These are phyloP conservation scores for Agarophyton chilense DNA, from an alignment of 23 red algal genomes.

Conservation along the genomic window DNA sequence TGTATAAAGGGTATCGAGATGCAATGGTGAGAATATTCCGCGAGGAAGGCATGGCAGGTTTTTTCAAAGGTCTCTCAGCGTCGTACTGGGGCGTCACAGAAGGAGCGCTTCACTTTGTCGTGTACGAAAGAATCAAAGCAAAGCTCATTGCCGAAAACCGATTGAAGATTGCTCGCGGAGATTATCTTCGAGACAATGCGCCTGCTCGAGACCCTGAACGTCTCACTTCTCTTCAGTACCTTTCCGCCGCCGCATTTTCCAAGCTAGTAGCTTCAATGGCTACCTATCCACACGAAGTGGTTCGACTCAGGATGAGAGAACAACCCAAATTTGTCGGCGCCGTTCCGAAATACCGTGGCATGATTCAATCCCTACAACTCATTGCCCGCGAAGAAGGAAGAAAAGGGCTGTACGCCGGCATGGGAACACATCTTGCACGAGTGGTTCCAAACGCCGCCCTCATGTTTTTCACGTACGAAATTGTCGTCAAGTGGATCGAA, in stretches of 20 bases:
- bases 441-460: constrained; percentile 97
- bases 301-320: constrained; percentile 97
- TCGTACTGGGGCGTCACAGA: constrained; percentile 98
- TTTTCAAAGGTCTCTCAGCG: constrained; percentile 93
- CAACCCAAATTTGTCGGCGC: constrained; percentile 79
- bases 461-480: constrained; percentile 99
- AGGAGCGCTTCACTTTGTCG: constrained; percentile 93
- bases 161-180: constrained; percentile 40
- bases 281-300: constrained; percentile 99
- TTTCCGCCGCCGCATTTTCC: constrained; percentile 76
- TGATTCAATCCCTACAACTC: constrained; percentile 80
- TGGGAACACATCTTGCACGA: constrained; percentile 95
- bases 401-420: constrained; percentile 91
- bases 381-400: constrained; percentile 96
- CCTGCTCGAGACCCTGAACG: constrained; percentile 52
- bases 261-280: constrained; percentile 84
- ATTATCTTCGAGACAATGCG: constrained; percentile 17
- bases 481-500: constrained; percentile 88
- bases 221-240: constrained; percentile 80
- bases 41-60: constrained; percentile 91
- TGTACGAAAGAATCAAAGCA: constrained; percentile 94
- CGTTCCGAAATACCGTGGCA: constrained; percentile 85
- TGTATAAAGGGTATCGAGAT: constrained; percentile 91
- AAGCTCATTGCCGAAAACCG: constrained; percentile 63
- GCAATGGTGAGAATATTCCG: constrained; percentile 84